Evolutionary conservation across 495 filamentous ascomycete genomes (phyloP).

Genomic region (Penicillium antarcticum): DNA sequence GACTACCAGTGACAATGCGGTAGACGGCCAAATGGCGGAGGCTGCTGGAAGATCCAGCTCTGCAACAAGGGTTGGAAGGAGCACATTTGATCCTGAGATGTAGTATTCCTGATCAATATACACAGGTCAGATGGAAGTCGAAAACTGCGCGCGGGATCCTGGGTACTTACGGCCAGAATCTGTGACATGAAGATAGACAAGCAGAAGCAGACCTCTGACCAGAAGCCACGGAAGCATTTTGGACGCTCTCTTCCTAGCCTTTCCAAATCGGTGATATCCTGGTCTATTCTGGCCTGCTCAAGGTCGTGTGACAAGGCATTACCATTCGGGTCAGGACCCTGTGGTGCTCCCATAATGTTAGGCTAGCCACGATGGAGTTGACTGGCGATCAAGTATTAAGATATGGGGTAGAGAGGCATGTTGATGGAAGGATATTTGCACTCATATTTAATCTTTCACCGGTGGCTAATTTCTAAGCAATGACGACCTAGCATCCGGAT

Average conservation of each 20-base stretch:
- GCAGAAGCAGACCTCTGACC: constrained; percentile 67
- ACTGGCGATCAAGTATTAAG: not conserved
- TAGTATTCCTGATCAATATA: constrained; percentile 63
- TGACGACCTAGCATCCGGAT: not conserved
- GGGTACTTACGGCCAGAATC: constrained; percentile 56
- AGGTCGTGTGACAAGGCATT: not conserved
- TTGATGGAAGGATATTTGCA: not conserved
- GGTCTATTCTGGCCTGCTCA: not conserved
- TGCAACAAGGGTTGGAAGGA: constrained; percentile 64
- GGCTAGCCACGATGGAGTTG: not conserved
- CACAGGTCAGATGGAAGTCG: not conserved
- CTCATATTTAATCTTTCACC: not conserved
- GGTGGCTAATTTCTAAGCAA: constrained; percentile 5
- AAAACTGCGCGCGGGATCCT: not conserved
- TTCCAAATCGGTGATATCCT: constrained; percentile 44
- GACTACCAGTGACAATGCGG: constrained; percentile 70
- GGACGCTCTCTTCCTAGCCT: constrained; percentile 70
- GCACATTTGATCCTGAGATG: constrained; percentile 80
- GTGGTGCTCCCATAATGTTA: not conserved
- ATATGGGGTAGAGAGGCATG: not conserved
- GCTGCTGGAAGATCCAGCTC: constrained; percentile 62
- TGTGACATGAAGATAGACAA: constrained; percentile 72
- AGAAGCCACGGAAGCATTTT: constrained; percentile 54
- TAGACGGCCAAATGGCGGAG: constrained; percentile 75
- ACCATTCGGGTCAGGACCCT: not conserved